Evolutionary conservation across 2,329 filamentous ascomycete species (phyloP).

Genomic region (Monilinia aucupariae): DNA sequence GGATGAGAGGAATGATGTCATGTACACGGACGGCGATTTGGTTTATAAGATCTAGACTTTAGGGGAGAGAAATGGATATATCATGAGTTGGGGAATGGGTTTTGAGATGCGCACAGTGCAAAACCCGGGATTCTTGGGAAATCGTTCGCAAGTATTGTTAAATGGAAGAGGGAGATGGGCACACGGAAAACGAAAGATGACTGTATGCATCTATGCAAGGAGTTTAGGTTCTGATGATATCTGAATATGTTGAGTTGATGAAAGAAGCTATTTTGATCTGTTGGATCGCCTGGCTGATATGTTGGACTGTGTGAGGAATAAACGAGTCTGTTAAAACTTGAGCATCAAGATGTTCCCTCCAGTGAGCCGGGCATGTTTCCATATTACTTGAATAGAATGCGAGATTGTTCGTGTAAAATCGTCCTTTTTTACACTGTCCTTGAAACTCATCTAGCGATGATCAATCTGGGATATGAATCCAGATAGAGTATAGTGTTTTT

Average conservation of each 20-base stretch:
- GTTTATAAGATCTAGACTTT: conserved; percentile 62
- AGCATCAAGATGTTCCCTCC: background rate
- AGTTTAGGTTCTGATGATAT: conserved; percentile 14
- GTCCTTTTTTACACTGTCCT: background rate
- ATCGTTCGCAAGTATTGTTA: background rate
- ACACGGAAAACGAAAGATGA: background rate
- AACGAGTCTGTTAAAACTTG: background rate
- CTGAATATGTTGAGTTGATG: conserved; percentile 2
- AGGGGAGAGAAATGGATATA: background rate
- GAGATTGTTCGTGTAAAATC: background rate
- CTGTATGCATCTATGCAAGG: background rate
- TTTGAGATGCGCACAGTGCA: background rate
- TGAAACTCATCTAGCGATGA: background rate
- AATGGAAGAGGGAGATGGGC: background rate
- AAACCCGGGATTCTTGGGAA: background rate
- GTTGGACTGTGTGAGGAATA: background rate
- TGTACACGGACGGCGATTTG: conserved; percentile 65
- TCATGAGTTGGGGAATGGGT: background rate
- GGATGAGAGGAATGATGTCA: conserved; percentile 82
- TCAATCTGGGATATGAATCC: background rate
- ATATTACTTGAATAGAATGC: background rate
- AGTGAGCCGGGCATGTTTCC: background rate
- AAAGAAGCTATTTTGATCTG: background rate
- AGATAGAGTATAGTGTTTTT: background rate
- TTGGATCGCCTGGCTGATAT: background rate